phyloP scores from a whole-genome alignment of 2,329 filamentous ascomycete genomes.

The Amylocarpus encephaloides region DNA sequence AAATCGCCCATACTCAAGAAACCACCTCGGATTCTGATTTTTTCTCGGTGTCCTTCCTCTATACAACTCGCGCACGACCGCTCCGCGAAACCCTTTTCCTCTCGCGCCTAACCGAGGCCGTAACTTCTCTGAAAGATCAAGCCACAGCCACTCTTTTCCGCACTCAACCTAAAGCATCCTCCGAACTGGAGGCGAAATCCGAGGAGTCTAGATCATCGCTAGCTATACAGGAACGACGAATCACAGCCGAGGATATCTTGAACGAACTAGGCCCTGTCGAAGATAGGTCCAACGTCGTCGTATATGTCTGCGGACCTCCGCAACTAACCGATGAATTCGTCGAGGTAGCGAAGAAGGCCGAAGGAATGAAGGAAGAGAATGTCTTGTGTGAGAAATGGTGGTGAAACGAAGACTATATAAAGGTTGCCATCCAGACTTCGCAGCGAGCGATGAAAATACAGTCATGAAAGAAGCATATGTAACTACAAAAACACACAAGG shows the following conservation, averaged over 20 bases:
- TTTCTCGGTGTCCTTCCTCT: conserved; percentile 22
- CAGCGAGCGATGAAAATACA: no score
- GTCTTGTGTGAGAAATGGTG: conserved; percentile 61
- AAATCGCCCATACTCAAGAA: conserved; percentile 7
- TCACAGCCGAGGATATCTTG: conserved; percentile 38
- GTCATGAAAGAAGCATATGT: no score
- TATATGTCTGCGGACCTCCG: conserved; percentile 64
- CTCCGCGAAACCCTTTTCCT: conserved; percentile 43
- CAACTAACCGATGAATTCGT: conserved; percentile 64
- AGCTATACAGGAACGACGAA: conserved; percentile 35
- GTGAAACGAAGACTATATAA: conserved; percentile 32
- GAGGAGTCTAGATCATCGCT: conserved; percentile 21
- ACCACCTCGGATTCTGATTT: neutral
- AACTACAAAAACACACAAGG: no score
- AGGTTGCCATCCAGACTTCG: no score
- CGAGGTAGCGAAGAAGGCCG: conserved; percentile 30
- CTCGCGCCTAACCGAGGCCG: conserved; percentile 38
- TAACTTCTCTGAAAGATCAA: conserved; percentile 35
- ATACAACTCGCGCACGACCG: conserved; percentile 26
- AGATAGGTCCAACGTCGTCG: conserved; percentile 40
- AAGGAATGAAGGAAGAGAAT: conserved; percentile 40
- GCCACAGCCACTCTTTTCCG: no score
- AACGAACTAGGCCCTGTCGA: conserved; percentile 34
- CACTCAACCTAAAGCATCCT: conserved; percentile 19
- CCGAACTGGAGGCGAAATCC: conserved; percentile 5